Percentiles rank a stretch among this genome's conserved stretches.
Conservation (phyloP, 768 basidiomycete species). For the Russula brevipes region DNA sequence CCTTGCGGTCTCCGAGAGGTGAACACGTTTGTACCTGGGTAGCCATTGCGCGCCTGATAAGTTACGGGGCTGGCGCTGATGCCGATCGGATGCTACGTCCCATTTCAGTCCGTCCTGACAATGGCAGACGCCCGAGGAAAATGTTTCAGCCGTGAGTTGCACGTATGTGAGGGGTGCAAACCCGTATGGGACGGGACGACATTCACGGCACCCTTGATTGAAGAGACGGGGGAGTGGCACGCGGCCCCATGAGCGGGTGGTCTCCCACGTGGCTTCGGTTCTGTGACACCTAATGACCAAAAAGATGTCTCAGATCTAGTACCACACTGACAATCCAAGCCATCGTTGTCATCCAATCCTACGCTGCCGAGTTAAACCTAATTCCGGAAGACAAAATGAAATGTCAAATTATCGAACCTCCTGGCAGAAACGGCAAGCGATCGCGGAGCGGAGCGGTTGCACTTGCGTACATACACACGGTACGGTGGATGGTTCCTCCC, state of each 20-base stretch:
- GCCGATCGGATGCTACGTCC: background rate
- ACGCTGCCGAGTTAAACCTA: constrained; percentile 6
- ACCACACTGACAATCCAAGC: background rate
- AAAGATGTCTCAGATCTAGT: background rate
- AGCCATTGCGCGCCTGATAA: constrained; percentile 1
- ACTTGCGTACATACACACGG: too few relatives aligned
- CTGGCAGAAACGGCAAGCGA: background rate
- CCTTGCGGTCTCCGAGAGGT: constrained; percentile 8
- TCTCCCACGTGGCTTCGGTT: background rate
- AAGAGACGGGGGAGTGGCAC: background rate
- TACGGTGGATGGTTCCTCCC: too few relatives aligned
- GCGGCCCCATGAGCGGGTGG: background rate
- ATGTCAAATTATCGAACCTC: background rate
- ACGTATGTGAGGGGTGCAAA: background rate
- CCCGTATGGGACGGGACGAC: too few relatives aligned
- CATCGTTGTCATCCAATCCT: background rate
- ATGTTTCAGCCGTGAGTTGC: background rate
- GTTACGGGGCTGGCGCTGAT: background rate
- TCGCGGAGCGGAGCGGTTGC: background rate
- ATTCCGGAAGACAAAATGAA: constrained; percentile 2
- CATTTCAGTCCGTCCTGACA: background rate
- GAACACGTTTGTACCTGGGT: constrained; percentile 17
- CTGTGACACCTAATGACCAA: background rate
- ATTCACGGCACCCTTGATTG: too few relatives aligned
- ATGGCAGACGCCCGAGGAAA: background rate